Base-by-base conservation (phyloP, 2,329 filamentous ascomycete genomes). In the Dothistroma pini region DNA sequence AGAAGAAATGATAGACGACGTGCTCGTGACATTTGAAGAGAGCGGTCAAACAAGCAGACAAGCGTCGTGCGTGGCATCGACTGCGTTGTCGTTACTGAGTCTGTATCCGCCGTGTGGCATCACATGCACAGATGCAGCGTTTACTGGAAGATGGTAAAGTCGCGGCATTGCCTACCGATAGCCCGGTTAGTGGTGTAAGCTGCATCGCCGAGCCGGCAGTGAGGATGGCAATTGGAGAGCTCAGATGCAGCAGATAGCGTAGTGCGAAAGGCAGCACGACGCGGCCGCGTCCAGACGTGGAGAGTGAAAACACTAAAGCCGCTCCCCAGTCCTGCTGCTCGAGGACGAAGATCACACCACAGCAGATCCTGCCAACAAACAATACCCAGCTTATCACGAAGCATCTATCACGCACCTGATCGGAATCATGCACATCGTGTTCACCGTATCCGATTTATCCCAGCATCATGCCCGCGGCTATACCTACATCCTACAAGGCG, bases 1-100 rank as follows among this genome's bases (percentile, higher is more conserved):
- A 71, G 63, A 72, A 70, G 64, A 67, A 68, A 62, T 68, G 64
- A 65, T 47, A 14, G 21, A 51, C 29, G 12, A 44, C 16, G 4
- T 44, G 3, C 41, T 19, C n/a, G 14, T 44, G 41, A 25, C 22
- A 12, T 6, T 19, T 51, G 21, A n/a, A 35, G 31, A 35, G 34
- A 35, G 51, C 51, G 51, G 51, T 53, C 25, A 53, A 53, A 29
- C 5, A 14, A 51, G 19, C 38, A 44, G 12, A 19, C 38, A 44
- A 44, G 48, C 48, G 21, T 19, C 12, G 48, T 29, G 14, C 29
- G 48, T 51, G 48, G 48, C 29, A 32, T 11, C 21, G 29, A 14
- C 3, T 29, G 10, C 21, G 21, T 31, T 6, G 11, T 51, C 48
- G 29, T 51, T 31, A 19, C 5, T 51, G 19, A 14, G 48, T 31